Evolutionary conservation across 2,329 filamentous ascomycete species (phyloP).

Genomic region (Hypoxylon sp.): DNA sequence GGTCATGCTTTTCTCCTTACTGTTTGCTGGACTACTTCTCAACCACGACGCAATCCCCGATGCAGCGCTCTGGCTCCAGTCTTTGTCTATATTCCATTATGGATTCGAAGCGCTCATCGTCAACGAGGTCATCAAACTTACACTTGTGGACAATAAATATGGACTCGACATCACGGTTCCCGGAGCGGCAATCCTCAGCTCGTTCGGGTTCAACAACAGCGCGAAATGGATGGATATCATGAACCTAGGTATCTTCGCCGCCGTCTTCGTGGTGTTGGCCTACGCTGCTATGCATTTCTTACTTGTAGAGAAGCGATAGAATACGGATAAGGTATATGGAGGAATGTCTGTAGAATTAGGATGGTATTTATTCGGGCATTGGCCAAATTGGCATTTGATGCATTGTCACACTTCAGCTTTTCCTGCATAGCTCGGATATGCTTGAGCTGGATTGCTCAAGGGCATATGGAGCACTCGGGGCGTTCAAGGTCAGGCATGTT

Average conservation of each 20-base stretch:
- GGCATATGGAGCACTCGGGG: constrained; percentile 42
- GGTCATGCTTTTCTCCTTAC: constrained; percentile 96
- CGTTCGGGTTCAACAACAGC: constrained; percentile 92
- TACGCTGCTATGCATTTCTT: constrained; percentile 95
- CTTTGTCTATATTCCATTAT: constrained; percentile 97
- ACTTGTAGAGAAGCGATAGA: constrained; percentile 86
- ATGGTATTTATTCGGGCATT: constrained; percentile 23
- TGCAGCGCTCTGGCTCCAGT: constrained; percentile 90
- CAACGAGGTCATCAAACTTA: constrained; percentile 93
- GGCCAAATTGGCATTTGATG: constrained; percentile 26
- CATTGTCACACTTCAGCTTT: constrained; percentile 30
- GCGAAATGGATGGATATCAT: constrained; percentile 88
- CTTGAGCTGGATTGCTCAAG: constrained; percentile 37
- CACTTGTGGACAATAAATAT: constrained; percentile 93
- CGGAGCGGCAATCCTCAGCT: constrained; percentile 91
- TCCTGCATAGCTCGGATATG: constrained; percentile 43
- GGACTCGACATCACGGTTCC: constrained; percentile 97
- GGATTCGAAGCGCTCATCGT: constrained; percentile 97
- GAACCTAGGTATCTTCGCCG: constrained; percentile 85
- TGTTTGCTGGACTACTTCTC: constrained; percentile 93
- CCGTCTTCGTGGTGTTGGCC: constrained; percentile 86
- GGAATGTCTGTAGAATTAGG: constrained; percentile 40
- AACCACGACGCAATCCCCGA: constrained; percentile 94
- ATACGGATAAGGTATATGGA: constrained; percentile 16
- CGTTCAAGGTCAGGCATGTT: constrained; percentile 38